These are phyloP conservation scores for Coemansia sp. DNA, from an alignment of 192 early-diverging fungal genomes.

Conservation along the genomic window DNA sequence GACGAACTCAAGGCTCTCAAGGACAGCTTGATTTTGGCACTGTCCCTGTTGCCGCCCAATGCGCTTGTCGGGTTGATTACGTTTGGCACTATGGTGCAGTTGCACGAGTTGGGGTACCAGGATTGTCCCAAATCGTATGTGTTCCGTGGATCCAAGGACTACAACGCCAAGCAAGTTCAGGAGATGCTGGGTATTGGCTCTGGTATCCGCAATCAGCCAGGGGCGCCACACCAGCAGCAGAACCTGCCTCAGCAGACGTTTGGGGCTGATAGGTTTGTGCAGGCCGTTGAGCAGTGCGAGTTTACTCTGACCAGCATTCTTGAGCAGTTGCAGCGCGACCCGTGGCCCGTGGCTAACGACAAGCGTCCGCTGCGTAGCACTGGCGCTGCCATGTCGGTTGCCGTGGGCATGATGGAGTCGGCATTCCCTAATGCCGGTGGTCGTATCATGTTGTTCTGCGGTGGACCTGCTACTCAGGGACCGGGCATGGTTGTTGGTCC, in stretches of 20 bases:
- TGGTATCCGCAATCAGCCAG: conserved; percentile 51
- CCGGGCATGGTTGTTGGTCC: conserved; percentile 94
- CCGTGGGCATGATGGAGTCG: conserved; percentile 89
- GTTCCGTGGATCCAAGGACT: conserved; percentile 97
- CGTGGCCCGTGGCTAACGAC: conserved; percentile 92
- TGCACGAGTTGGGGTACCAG: conserved; percentile 94
- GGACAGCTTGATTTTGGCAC: conserved; percentile 86
- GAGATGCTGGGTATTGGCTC: conserved; percentile 91
- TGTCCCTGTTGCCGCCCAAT: conserved; percentile 90
- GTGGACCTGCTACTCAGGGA: conserved; percentile 93
- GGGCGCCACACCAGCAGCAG: conserved; percentile 29
- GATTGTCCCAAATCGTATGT: conserved; percentile 98
- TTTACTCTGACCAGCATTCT: conserved; percentile 93
- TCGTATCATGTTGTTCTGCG: conserved; percentile 91
- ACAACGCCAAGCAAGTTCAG: conserved; percentile 92
- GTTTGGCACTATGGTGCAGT: conserved; percentile 98
- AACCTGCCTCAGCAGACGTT: conserved; percentile 47
- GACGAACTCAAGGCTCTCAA: conserved; percentile 96
- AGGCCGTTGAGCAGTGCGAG: conserved; percentile 94
- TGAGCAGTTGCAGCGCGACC: conserved; percentile 97
- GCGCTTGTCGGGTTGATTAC: conserved; percentile 96
- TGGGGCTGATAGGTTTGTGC: conserved; percentile 76
- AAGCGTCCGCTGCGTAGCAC: conserved; percentile 93
- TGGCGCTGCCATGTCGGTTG: conserved; percentile 93
- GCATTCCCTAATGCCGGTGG: conserved; percentile 92